Conservation (phyloP, 192 early-diverging fungal species). For the Podila epicladia region DNA sequence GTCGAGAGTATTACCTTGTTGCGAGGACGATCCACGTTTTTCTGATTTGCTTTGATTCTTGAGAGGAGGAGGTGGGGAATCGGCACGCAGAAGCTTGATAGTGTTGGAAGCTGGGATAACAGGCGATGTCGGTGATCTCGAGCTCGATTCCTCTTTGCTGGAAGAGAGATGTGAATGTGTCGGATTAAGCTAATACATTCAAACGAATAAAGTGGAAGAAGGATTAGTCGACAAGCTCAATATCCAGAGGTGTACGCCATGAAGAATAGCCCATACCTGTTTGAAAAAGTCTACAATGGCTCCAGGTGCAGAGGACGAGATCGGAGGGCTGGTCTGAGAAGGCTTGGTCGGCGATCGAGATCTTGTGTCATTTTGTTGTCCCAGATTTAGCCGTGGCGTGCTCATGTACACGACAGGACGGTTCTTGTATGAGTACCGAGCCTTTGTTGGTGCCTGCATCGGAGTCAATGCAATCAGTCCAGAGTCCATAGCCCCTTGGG, state of each 20-base stretch:
- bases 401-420: conserved; percentile 35
- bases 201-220: neutral
- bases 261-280: conserved; percentile 15
- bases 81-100: conserved; percentile 22
- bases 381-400: neutral
- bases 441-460: neutral
- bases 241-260: conserved; percentile 2
- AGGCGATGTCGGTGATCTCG: conserved; percentile 37
- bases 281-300: conserved; percentile 47
- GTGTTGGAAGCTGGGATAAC: conserved; percentile 18
- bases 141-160: conserved; percentile 1
- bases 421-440: conserved; percentile 42
- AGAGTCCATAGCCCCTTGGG: neutral
- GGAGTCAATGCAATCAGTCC: neutral
- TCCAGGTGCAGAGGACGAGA: conserved; percentile 13
- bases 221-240: neutral
- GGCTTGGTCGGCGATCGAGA: neutral
- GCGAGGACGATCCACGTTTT: neutral
- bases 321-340: neutral
- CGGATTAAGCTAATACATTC: neutral
- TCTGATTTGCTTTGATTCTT: neutral
- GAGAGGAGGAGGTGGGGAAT: neutral
- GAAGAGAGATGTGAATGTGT: neutral
- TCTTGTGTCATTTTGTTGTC: neutral
- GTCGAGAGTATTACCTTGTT: too few species aligned